Evolutionary conservation across 805 yeast species (phyloP), one percentile per base, ranked within the genome.

Genomic region (Schwanniomyces polymorphus): DNA sequence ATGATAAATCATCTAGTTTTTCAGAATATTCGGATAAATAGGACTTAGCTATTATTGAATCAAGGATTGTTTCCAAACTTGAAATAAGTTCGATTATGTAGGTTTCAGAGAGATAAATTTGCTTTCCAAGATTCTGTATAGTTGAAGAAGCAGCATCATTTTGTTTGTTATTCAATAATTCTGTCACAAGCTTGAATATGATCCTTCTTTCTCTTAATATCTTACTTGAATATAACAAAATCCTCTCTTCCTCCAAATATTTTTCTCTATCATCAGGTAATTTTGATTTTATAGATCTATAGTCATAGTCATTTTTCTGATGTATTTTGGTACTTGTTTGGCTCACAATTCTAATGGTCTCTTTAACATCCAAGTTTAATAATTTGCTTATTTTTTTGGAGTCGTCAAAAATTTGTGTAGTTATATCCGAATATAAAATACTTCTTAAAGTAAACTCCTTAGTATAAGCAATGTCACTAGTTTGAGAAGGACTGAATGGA

Each of bases 171-270:
- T 43, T 80, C n/a, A 80, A 75, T 52, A 84, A 78, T 55, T 65
- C 70, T 34, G 70, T 57, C 1, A 74, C 67, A 3, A 79, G 61
- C 35, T 72, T 69, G n/a, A 82, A 56, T 0, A 81, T 63, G 1
- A 70, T 60, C 49, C 82, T 66, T 57, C 86, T 74, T 56, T 85
- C 89, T 46, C 72, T 63, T 46, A 81, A 61, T 1, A 79, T 65
- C n/a, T 60, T 61, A 17, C 67, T 59, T 7, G 69, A 64, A 55
- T 74, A 70, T n/a, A 72, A 51, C 12, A 60, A 43, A 14, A 69
- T 48, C 31, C 72, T 56, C 38, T 69, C 67, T 8, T 57, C 53
- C 42, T 67, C 65, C 41, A 58, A 54, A 23, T 48, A 44, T 33
- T 53, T 66, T 46, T 64, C 67, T 37, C 68, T 55, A 38, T 74